These are phyloP conservation scores for Pseudocercospora fuligena DNA, from an alignment of 2,329 filamentous ascomycete genomes.

Conservation along the genomic window DNA sequence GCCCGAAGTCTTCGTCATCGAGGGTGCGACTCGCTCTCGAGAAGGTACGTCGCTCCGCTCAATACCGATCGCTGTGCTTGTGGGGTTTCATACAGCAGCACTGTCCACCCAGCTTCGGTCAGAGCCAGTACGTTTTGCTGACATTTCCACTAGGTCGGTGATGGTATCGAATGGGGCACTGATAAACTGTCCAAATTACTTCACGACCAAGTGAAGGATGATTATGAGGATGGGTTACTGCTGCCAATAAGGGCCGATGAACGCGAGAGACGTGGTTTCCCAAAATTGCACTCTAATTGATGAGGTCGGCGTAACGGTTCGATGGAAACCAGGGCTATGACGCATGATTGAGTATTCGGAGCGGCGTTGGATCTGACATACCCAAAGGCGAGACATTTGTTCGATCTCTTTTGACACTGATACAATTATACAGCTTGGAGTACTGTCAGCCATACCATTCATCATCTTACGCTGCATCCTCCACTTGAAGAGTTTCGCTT, in stretches of 20 bases:
- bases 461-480: no score
- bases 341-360: background rate
- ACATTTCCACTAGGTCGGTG: no score
- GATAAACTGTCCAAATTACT: slow-evolving; percentile 28
- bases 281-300: background rate
- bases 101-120: no score
- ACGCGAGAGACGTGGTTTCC: slow-evolving; percentile 23
- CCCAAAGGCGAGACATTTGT: background rate
- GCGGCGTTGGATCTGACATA: background rate
- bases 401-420: background rate
- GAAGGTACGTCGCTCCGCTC: no score
- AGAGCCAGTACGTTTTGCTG: no score
- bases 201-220: slow-evolving; percentile 28
- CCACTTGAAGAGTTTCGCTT: no score
- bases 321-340: background rate
- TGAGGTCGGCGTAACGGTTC: background rate
- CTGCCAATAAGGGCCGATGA: slow-evolving; percentile 32
- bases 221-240: slow-evolving; percentile 34
- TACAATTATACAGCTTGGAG: background rate
- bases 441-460: background rate
- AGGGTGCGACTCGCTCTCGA: slow-evolving; percentile 25
- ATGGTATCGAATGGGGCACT: slow-evolving; percentile 29
- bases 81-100: no score
- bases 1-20: no score
- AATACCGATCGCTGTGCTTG: no score